Conservation (phyloP, 208 protist species). For the Leishmania guyanensis region DNA sequence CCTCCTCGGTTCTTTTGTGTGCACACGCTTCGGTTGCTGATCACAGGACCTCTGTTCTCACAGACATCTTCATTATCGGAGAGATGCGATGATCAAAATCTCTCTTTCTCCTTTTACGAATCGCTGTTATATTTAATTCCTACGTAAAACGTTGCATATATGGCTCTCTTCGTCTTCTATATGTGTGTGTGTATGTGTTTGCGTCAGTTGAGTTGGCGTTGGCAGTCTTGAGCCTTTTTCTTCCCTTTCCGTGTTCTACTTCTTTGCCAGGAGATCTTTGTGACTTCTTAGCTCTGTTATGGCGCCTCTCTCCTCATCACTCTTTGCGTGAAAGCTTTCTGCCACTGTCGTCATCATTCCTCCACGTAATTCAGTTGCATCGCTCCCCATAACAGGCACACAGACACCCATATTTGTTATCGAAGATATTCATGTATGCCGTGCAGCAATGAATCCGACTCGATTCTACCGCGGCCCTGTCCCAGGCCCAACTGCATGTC, state of each 20-base stretch:
- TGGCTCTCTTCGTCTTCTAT: background rate
- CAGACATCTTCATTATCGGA: background rate
- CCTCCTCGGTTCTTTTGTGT: background rate
- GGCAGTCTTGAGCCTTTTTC: background rate
- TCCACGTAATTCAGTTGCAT: background rate
- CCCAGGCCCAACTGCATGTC: background rate
- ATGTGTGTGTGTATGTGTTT: background rate
- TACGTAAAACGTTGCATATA: background rate
- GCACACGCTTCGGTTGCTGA: background rate
- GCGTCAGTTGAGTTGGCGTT: background rate
- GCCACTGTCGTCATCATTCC: background rate
- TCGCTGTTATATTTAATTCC: background rate
- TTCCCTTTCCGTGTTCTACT: background rate
- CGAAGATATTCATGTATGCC: background rate
- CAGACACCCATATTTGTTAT: background rate
- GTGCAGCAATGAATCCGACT: background rate
- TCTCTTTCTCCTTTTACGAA: background rate
- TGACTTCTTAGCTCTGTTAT: background rate
- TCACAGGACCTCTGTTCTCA: background rate
- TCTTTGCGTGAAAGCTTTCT: background rate
- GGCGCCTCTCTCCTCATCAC: background rate
- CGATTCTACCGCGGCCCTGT: background rate
- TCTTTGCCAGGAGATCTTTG: background rate
- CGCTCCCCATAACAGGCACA: background rate
- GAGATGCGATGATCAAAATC: background rate